phyloP scores from a whole-genome alignment of 208 protist species.

The Herpetomonas samuelpessoai region DNA sequence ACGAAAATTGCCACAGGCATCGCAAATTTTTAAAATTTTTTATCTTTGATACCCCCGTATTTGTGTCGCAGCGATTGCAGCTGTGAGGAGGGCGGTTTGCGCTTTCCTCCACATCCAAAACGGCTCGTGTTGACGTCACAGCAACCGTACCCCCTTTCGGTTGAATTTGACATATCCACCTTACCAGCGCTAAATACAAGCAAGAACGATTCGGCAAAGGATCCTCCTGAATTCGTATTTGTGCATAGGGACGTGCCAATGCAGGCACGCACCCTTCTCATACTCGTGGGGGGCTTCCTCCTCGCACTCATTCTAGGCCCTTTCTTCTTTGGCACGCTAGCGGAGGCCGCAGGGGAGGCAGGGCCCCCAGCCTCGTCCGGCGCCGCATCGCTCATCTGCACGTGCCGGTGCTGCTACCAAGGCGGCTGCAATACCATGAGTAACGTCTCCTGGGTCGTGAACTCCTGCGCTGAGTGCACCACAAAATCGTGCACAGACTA shows the following conservation, averaged over 20 bases:
- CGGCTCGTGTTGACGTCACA: too few relatives aligned
- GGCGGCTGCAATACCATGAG: constrained; percentile 53
- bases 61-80: neutral
- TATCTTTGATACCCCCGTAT: constrained; percentile 8
- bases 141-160: too few relatives aligned
- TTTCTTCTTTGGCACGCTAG: neutral
- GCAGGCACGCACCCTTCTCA: too few relatives aligned
- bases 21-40: too few relatives aligned
- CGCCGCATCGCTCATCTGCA: constrained; percentile 45
- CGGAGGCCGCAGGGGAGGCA: neutral
- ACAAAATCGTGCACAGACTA: constrained; percentile 56
- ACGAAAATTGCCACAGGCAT: too few relatives aligned
- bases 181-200: too few relatives aligned
- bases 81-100: neutral
- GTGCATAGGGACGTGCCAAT: too few relatives aligned
- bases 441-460: constrained; percentile 48
- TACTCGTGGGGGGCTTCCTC: too few relatives aligned
- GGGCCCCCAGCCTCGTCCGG: too few relatives aligned
- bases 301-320: constrained; percentile 6
- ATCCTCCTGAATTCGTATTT: too few relatives aligned
- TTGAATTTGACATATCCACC: too few relatives aligned
- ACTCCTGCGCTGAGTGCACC: constrained; percentile 45
- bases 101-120: neutral
- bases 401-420: constrained; percentile 79
- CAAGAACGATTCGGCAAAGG: too few relatives aligned